Evolutionary conservation across 768 basidiomycete species (phyloP).

Genomic region (Agaricus subrufescens): DNA sequence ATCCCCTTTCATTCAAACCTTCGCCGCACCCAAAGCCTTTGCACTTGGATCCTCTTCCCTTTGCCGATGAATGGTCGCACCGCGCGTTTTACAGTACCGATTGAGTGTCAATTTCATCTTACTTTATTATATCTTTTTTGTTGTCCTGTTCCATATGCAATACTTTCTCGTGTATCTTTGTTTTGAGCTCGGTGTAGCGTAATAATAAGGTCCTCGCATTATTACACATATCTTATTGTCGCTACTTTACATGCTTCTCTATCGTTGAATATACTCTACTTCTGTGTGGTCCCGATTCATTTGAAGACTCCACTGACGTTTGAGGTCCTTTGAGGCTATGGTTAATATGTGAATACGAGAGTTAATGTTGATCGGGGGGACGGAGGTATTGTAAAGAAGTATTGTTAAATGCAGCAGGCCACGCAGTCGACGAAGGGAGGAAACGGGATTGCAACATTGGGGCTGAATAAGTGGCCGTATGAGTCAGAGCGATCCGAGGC

Average conservation of each 20-base stretch:
- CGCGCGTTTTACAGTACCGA: constrained; percentile 53
- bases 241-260: constrained; percentile 8
- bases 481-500: constrained; percentile 11
- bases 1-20: constrained; percentile 56
- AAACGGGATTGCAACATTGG: constrained; percentile 41
- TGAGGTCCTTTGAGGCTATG: no score
- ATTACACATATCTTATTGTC: constrained; percentile 8
- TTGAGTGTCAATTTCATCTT: constrained; percentile 26
- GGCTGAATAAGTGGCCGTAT: constrained; percentile 26
- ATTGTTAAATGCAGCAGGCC: constrained; percentile 66
- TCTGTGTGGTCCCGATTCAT: not conserved
- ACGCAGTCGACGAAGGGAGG: constrained; percentile 44
- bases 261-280: constrained; percentile 5
- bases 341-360: no score
- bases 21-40: constrained; percentile 60
- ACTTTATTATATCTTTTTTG: constrained; percentile 19
- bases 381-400: constrained; percentile 48
- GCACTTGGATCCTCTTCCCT: constrained; percentile 70
- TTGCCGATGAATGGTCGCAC: constrained; percentile 37
- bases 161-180: constrained; percentile 15
- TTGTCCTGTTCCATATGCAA: constrained; percentile 15
- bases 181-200: constrained; percentile 6
- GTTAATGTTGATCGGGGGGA: not conserved
- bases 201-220: constrained; percentile 4
- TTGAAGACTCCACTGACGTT: no score